These are phyloP conservation scores for Picochlorum sp. DNA, from an alignment of 139 green algal species.

Conservation along the genomic window DNA sequence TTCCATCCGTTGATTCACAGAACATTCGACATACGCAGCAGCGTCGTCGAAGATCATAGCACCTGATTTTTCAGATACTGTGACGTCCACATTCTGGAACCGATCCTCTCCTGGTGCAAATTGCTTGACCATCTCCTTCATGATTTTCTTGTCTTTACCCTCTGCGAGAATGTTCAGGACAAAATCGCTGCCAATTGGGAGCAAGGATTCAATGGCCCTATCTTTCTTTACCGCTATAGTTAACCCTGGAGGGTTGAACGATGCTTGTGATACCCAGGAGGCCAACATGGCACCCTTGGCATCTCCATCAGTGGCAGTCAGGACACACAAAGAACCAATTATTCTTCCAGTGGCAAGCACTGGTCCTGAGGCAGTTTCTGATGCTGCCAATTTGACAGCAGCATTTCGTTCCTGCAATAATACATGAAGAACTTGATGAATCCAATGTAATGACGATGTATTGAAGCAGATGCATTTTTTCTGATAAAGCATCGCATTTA, in stretches of 20 bases:
- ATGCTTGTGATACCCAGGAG: conserved; percentile 80
- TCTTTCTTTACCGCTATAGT: conserved; percentile 90
- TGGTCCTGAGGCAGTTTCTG: conserved; percentile 22
- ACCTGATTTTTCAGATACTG: conserved; percentile 23
- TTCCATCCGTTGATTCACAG: conserved; percentile 52
- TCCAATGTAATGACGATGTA: too few species aligned
- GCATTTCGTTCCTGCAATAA: background rate
- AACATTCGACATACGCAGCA: conserved; percentile 60
- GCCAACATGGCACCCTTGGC: conserved; percentile 80
- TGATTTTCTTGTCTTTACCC: conserved; percentile 37
- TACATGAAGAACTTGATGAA: background rate
- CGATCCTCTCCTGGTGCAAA: conserved; percentile 80
- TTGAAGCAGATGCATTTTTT: too few species aligned
- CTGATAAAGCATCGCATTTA: too few species aligned
- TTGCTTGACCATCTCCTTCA: conserved; percentile 63
- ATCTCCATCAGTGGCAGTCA: conserved; percentile 71
- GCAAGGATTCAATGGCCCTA: conserved; percentile 79
- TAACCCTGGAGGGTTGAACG: conserved; percentile 82
- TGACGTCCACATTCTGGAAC: conserved; percentile 53
- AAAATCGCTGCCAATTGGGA: conserved; percentile 59
- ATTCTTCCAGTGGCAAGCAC: conserved; percentile 78
- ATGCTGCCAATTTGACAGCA: conserved; percentile 13
- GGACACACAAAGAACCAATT: conserved; percentile 80
- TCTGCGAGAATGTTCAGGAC: conserved; percentile 79
- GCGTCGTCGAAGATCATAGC: conserved; percentile 36